Conservation (phyloP, 768 basidiomycete species). For the Collybiopsis confluens region DNA sequence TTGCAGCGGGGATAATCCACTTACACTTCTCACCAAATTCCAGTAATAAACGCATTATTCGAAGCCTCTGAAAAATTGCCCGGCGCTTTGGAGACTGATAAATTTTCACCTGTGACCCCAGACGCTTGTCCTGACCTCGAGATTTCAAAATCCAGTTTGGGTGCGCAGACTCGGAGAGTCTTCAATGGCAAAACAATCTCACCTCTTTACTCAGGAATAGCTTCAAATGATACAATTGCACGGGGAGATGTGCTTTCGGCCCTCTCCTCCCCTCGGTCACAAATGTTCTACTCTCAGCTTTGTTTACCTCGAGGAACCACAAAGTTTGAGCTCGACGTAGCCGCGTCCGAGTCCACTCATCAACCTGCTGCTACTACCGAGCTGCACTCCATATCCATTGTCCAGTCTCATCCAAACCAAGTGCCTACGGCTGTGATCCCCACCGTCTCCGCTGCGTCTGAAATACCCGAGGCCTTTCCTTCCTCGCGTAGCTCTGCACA, state of each 20-base stretch:
- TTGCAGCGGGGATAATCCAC: constrained; percentile 6
- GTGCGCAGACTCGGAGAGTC: neutral
- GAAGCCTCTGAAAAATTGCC: constrained; percentile 71
- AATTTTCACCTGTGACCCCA: constrained; percentile 23
- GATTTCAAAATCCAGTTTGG: neutral
- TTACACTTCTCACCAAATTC: constrained; percentile 78
- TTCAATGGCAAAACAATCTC: neutral
- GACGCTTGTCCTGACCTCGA: constrained; percentile 11
- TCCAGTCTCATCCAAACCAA: neutral
- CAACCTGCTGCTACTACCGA: constrained; percentile 6
- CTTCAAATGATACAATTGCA: neutral
- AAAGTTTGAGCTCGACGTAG: neutral
- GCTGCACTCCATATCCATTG: constrained; percentile 6
- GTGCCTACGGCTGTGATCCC: neutral
- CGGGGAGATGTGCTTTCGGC: constrained; percentile 4
- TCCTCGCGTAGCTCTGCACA: constrained; percentile 16
- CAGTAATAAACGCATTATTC: constrained; percentile 77
- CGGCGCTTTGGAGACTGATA: constrained; percentile 24
- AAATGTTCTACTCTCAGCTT: neutral
- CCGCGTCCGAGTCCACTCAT: neutral
- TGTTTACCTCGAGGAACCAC: neutral
- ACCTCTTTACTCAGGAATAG: neutral
- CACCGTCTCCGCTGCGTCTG: neutral
- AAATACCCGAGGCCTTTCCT: neutral
- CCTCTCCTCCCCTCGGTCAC: neutral